phyloP scores from a whole-genome alignment of 225 moss, liverwort and hornwort species.

The Straminergon stramineum region DNA sequence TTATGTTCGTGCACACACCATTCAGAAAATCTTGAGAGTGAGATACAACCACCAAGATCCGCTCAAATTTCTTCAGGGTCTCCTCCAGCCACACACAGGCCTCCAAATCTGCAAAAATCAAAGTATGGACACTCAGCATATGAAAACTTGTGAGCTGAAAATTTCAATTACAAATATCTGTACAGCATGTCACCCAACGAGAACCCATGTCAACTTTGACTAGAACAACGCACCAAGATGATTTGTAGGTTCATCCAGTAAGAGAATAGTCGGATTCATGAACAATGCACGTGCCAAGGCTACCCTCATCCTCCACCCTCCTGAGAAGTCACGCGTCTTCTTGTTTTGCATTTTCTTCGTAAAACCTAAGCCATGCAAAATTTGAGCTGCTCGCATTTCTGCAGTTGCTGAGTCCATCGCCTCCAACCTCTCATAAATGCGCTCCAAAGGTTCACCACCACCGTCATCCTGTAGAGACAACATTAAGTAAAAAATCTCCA shows the following conservation, averaged over 20 bases:
- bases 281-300: slow-evolving; percentile 86
- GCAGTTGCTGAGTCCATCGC: slow-evolving; percentile 92
- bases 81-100: slow-evolving; percentile 94
- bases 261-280: slow-evolving; percentile 92
- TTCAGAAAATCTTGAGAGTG: slow-evolving; percentile 90
- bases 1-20: slow-evolving; percentile 82
- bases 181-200: background rate
- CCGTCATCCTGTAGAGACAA: slow-evolving; percentile 53
- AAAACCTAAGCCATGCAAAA: slow-evolving; percentile 84
- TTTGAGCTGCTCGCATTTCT: slow-evolving; percentile 88
- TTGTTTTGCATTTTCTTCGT: slow-evolving; percentile 91
- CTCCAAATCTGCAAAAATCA: slow-evolving; percentile 52
- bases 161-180: background rate
- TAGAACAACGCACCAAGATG: slow-evolving; percentile 57
- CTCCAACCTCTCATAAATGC: slow-evolving; percentile 83
- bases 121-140: background rate
- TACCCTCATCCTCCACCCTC: slow-evolving; percentile 98
- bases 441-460: slow-evolving; percentile 81
- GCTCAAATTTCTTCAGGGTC: slow-evolving; percentile 76
- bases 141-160: background rate
- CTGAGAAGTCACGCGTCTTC: slow-evolving; percentile 86
- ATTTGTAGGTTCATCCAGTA: slow-evolving; percentile 96
- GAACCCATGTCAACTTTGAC: background rate
- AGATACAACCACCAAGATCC: slow-evolving; percentile 80
- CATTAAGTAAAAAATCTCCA: background rate